Evolutionary conservation across 1,284 basidiomycete species (phyloP).

Genomic region (Schizophyllum amplum): DNA sequence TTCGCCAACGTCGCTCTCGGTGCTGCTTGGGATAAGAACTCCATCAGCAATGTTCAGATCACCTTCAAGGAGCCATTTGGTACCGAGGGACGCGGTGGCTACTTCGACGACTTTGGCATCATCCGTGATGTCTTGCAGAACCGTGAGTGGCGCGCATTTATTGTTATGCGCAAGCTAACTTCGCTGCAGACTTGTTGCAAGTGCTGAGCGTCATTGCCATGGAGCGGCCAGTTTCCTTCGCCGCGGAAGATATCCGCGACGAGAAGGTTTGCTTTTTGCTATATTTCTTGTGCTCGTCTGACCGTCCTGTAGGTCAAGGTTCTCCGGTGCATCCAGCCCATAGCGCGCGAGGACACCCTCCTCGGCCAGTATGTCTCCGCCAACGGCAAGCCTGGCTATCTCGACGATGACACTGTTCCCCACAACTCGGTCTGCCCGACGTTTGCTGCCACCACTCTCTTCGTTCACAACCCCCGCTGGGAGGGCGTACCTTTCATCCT

Average conservation of each 20-base stretch:
- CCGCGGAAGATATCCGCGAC: constrained; percentile 92
- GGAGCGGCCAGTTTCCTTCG: constrained; percentile 96
- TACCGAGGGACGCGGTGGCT: constrained; percentile 93
- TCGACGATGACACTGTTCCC: constrained; percentile 92
- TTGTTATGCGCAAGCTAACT: constrained; percentile 2
- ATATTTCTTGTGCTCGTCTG: constrained; percentile 8
- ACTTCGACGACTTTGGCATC: constrained; percentile 98
- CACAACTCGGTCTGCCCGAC: constrained; percentile 89
- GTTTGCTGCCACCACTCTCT: constrained; percentile 81
- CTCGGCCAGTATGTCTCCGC: constrained; percentile 88
- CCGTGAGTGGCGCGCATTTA: constrained; percentile 50
- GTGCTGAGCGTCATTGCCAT: constrained; percentile 89
- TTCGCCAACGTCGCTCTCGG: constrained; percentile 90
- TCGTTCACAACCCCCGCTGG: constrained; percentile 93
- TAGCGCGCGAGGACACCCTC: constrained; percentile 70
- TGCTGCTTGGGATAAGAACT: constrained; percentile 89
- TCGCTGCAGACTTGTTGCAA: constrained; percentile 74
- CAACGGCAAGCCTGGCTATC: constrained; percentile 92
- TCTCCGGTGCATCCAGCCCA: constrained; percentile 79
- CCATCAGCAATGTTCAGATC: constrained; percentile 92
- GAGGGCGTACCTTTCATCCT: constrained; percentile 96
- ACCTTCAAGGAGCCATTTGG: constrained; percentile 98
- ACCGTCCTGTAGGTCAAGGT: constrained; percentile 74
- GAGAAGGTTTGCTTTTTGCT: constrained; percentile 65
- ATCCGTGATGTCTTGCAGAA: constrained; percentile 96